Evolutionary conservation across 106 monocot species (phyloP), one percentile per base, ranked within the genome.

Genomic region (Dioscorea alata): DNA sequence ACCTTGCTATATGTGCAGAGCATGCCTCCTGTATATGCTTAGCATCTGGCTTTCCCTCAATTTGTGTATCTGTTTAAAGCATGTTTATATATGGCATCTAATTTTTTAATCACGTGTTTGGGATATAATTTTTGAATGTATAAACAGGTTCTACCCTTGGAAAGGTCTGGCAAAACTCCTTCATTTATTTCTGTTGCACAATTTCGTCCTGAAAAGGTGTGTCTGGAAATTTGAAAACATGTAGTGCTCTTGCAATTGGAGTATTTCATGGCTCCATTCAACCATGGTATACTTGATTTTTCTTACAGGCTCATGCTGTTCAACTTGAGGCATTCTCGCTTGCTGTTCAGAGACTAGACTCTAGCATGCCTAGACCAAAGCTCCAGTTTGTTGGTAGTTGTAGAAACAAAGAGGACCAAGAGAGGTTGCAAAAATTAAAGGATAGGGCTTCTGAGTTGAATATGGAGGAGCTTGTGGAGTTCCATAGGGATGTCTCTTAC

Each of bases 301-400:
- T n/a, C 54, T 59, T 18, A 14, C 76, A 97, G 97, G 97, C 84
- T 71, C 89, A 90, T 65, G 61, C 66, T 56, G 74, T 97, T 78
- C 92, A 92, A 69, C 83, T 92, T 25, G 89, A 92, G 60, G 92
- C 97, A 69, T 89, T 97, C 76, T 74, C 82, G 67, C 76, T 83
- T 62, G 89, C 83, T 73, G 17, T 97, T 48, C 57, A 75, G 59
- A 97, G 66, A 69, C 81, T 92, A 59, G 82, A 79, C 25, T 19
- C 74, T 19, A 69, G 64, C 21, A 67, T 77, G 48, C 69, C 69
- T 65, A 86, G 64, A 74, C 89, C 97, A 21, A 92, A 92, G 75
- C 97, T 97, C 16, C 83, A 82, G 33, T 87, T 97, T 83, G 85
- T 92, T n/a, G 97, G 97, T 25, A 92, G 97, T 63, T 97, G 92